Evolutionary conservation across 2,329 filamentous ascomycete genomes (phyloP), one percentile per base, ranked within the genome.

Genomic region (Fusarium tjaetaba): DNA sequence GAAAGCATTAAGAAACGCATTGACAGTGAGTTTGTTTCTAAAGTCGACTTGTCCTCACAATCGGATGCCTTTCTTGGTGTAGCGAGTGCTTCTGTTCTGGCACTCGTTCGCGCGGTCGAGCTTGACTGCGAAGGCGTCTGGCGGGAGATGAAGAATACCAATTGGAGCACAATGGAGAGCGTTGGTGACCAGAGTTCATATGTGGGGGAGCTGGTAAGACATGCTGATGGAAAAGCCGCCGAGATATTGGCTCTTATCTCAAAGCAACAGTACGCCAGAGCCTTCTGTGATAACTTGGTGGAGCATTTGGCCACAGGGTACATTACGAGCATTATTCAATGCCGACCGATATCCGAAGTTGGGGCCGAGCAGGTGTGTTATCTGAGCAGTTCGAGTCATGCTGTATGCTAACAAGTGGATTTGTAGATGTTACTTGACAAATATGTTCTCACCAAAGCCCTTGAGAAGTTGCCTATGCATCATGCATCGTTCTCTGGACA

Each of bases 91-190:
- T 92, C 94, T 8, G 93, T 99, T 11, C 88, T 96, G 56, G 90
- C 93, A 1, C 86, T 99, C 51, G 95, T 98, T 10, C 91, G 93
- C 69, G 92, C 91, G 78, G 93, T 97, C 9, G 95, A 97, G 80
- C 81, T 91, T 2, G 92, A 93, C 59, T 93, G 95, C 76, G 96
- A 98, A 73, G 90, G 93, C 1, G 92, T 92, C 22, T 99, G 96
- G 96, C 90, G 95, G 64, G 96, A 98, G 84, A 99, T 99, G 96
- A 93, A 92, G 72, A 97, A 98, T 80, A 97, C 93, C 1, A 93
- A 95, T 55, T 99, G 96, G 96, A 93, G 92, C 81, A 95, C 93
- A 73, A 93, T 99, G 86, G 96, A 98, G 76, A 93, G 89, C 68
- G 96, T 97, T 8, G 94, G 94, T 49, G 96, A 99, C 81, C 95